These are phyloP conservation scores for Zygosaccharomyces lentus DNA, from an alignment of 805 yeast genomes.

Conservation along the genomic window DNA sequence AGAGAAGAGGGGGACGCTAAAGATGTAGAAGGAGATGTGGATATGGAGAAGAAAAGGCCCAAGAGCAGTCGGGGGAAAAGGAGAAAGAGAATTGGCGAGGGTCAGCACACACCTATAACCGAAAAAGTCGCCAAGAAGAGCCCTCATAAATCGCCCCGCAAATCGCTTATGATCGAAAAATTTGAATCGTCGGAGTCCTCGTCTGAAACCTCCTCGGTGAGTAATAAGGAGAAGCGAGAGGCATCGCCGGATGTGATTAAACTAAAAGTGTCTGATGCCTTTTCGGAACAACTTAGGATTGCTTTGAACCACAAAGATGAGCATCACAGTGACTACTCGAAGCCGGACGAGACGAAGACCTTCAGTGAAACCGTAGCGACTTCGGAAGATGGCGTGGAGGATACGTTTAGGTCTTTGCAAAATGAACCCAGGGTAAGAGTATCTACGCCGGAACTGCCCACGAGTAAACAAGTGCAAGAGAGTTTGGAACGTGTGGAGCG, in stretches of 20 bases:
- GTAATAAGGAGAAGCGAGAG: conserved; percentile 23
- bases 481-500: conserved; percentile 14
- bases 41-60: conserved; percentile 1
- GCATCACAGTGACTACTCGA: neutral
- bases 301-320: conserved; percentile 13
- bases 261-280: conserved; percentile 33
- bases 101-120: conserved; percentile 21
- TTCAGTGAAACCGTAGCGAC: neutral
- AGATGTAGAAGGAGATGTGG: conserved; percentile 10
- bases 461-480: conserved; percentile 19
- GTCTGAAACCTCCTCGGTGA: conserved; percentile 15
- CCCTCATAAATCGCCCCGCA: conserved; percentile 24
- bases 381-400: neutral
- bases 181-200: conserved; percentile 23
- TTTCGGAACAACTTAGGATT: conserved; percentile 37
- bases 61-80: conserved; percentile 7
- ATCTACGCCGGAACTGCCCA: conserved; percentile 20
- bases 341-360: neutral
- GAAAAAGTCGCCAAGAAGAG: conserved; percentile 26
- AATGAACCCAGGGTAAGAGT: neutral
- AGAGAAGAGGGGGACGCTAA: conserved; percentile 10
- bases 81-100: conserved; percentile 14
- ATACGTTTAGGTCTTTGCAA: neutral
- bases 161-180: conserved; percentile 20
- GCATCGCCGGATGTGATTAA: conserved; percentile 33